Evolutionary conservation across 108 stramenopile species (phyloP).

Genomic region (Poteriospumella lacustris): DNA sequence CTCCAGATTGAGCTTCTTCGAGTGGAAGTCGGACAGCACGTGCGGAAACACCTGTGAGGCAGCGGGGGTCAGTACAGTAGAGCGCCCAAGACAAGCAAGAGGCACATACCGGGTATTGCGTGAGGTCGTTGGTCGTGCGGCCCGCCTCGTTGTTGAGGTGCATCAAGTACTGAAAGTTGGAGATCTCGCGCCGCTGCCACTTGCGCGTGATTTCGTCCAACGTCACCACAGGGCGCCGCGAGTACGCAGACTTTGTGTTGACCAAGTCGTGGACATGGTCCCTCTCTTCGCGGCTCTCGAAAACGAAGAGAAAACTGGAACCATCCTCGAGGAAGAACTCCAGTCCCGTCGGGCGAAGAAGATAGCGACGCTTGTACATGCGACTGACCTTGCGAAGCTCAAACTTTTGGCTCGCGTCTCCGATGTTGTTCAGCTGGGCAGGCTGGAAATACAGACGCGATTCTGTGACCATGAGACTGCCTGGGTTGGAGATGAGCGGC

Average conservation of each 20-base stretch:
- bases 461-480: slow-evolving; percentile 48
- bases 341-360: slow-evolving; percentile 38
- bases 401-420: slow-evolving; percentile 42
- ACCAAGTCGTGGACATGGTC: slow-evolving; percentile 42
- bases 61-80: too few species aligned
- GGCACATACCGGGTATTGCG: slow-evolving; percentile 77
- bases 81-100: not conserved
- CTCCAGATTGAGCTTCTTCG: slow-evolving; percentile 62
- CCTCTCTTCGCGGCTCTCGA: slow-evolving; percentile 34
- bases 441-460: slow-evolving; percentile 54
- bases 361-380: slow-evolving; percentile 29
- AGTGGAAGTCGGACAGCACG: slow-evolving; percentile 77
- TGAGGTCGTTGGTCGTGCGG: slow-evolving; percentile 81
- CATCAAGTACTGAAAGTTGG: slow-evolving; percentile 90
- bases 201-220: slow-evolving; percentile 26
- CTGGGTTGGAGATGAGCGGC: slow-evolving; percentile 43
- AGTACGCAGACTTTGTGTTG: not conserved
- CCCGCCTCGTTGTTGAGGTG: slow-evolving; percentile 87
- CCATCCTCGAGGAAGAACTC: slow-evolving; percentile 41
- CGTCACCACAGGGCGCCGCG: not conserved
- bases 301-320: slow-evolving; percentile 35
- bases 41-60: slow-evolving; percentile 80
- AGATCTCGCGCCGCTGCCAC: slow-evolving; percentile 51
- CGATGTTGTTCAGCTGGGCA: slow-evolving; percentile 53
- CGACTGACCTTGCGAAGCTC: slow-evolving; percentile 28